Conservation (phyloP, 352 stramenopile genomes). For the Phytophthora fragariaefolia region DNA sequence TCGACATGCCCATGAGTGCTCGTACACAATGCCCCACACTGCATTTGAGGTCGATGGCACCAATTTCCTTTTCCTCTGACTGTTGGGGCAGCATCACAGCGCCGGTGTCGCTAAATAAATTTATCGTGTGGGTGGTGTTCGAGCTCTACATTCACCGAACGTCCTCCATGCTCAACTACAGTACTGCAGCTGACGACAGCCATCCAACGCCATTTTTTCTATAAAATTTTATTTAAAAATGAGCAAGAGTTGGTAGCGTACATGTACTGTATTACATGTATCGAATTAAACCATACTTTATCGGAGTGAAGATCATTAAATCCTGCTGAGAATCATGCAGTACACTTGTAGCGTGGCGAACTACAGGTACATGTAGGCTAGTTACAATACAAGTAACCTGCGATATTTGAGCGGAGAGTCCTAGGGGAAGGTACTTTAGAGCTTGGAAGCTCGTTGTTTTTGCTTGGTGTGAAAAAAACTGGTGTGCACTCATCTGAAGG, state of each 20-base stretch:
- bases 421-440: too few relatives aligned
- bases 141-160: background rate
- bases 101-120: constrained; percentile 17
- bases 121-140: background rate
- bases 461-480: constrained; percentile 19
- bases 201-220: too few relatives aligned
- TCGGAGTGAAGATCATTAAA: too few relatives aligned
- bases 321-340: too few relatives aligned
- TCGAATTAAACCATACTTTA: too few relatives aligned
- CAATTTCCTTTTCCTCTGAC: background rate
- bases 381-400: background rate
- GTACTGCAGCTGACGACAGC: background rate
- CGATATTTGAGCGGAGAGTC: too few relatives aligned
- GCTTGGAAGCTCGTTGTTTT: background rate
- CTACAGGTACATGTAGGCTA: too few relatives aligned
- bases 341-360: too few relatives aligned
- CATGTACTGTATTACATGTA: too few relatives aligned
- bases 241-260: too few relatives aligned
- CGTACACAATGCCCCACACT: background rate
- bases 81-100: background rate
- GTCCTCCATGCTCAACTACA: background rate
- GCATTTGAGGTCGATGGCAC: background rate
- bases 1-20: too few relatives aligned
- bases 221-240: too few relatives aligned
- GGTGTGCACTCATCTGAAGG: constrained; percentile 19